Evolutionary conservation across 2,329 filamentous ascomycete genomes (phyloP), one percentile per base, ranked within the genome.

Genomic region (Diplocarpon mali): DNA sequence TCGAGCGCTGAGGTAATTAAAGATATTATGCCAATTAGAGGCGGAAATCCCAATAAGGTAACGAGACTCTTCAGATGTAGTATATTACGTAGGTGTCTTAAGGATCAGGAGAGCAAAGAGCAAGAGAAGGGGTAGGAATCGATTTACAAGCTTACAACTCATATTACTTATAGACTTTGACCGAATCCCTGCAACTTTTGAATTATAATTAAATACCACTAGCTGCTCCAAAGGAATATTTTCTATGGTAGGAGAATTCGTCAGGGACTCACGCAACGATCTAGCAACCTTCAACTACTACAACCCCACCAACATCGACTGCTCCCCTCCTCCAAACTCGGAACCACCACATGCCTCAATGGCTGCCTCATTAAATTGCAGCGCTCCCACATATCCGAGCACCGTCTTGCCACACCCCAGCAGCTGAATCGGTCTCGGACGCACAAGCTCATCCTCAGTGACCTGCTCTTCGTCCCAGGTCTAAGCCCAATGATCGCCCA

Each of bases 271-370:
- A 49, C 47, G 42, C 15, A 52, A 30, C n/a, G 47, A 40, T 13
- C 49, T 49, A n/a, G 44, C 45, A 11, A 48, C 43, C 27, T 46
- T 48, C 10, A 51, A 14, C 7, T 29, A 41, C 34, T 51, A 39
- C 8, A 48, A 32, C 9, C 48, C 40, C 31, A 32, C 17, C 37
- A 48, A 41, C 5, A 44, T 37, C 12, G 13, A 31, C 6, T 14
- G 17, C 5, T 30, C n/a, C 38, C 28, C 5, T 44, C 30, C 24
- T 39, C 24, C n/a, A 40, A 40, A 13, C 29, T 38, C 14, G 30
- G 17, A n/a, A 32, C 15, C 3, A 48, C 15, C 36, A 48, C 31
- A 10, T 42, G 24, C n/a, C 35, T 14, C 14, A 44, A 10, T 1
- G 30, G 10, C 10, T 27, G n/a, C 2, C 17, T 10, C 3, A 3